These are phyloP conservation scores for Fusarium nisikadoi DNA, from an alignment of 2,329 filamentous ascomycete genomes.

Conservation along the genomic window DNA sequence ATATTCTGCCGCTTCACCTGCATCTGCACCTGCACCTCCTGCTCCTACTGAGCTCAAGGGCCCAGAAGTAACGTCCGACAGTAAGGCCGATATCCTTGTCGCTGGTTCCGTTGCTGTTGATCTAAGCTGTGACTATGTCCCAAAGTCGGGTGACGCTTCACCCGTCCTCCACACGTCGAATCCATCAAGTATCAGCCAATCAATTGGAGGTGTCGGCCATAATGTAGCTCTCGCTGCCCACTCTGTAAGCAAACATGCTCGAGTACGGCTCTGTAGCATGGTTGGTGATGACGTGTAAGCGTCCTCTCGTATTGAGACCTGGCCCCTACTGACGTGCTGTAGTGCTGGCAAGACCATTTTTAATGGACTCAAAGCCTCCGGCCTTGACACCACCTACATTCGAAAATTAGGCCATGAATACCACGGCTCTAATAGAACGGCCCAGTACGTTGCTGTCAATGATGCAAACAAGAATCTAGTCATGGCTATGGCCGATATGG, in stretches of 20 bases:
- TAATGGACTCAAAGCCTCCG: conserved; percentile 69
- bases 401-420: conserved; percentile 62
- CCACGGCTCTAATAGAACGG: conserved; percentile 72
- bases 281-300: conserved; percentile 80
- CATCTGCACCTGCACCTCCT: conserved; percentile 10
- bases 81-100: conserved; percentile 76
- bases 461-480: conserved; percentile 83
- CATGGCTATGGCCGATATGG: conserved; percentile 97
- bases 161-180: conserved; percentile 84
- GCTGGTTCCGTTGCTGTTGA: conserved; percentile 92
- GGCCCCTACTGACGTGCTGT: conserved; percentile 16
- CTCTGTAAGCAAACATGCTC: conserved; percentile 66
- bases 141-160: conserved; percentile 44
- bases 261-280: conserved; percentile 80
- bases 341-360: conserved; percentile 80
- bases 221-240: conserved; percentile 91
- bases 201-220: conserved; percentile 89
- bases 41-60: conserved; percentile 24
- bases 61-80: conserved; percentile 18
- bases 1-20: conserved; percentile 32
- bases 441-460: conserved; percentile 93
- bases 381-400: conserved; percentile 73
- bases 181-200: conserved; percentile 81
- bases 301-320: neutral
- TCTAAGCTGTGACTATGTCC: conserved; percentile 79